These are phyloP conservation scores for Posidonia oceanica DNA, from an alignment of 116 monocot genomes.

Conservation along the genomic window DNA sequence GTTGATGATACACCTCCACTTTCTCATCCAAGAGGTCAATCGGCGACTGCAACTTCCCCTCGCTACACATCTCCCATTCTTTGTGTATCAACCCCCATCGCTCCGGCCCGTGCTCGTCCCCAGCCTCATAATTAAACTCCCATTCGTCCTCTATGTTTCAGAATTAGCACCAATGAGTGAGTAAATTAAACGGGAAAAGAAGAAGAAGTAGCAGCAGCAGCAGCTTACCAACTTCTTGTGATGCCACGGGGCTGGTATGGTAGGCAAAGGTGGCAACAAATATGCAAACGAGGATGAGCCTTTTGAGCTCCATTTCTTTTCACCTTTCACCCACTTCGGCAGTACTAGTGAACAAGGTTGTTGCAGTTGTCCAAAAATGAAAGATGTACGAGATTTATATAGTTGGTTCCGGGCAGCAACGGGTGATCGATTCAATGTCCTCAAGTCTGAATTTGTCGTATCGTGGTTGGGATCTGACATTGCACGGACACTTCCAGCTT, in stretches of 20 bases:
- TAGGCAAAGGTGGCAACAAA: not conserved
- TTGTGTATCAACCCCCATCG: constrained; percentile 32
- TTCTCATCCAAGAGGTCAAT: constrained; percentile 34
- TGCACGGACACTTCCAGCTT: no score
- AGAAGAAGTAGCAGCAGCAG: not conserved
- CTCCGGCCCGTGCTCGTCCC: constrained; percentile 28
- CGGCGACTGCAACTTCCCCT: constrained; percentile 46
- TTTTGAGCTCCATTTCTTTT: not conserved
- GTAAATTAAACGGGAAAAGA: no score
- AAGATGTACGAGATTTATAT: no score
- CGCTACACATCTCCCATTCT: constrained; percentile 38
- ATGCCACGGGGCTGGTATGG: not conserved
- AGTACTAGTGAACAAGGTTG: no score
- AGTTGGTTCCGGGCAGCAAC: no score
- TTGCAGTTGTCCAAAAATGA: no score
- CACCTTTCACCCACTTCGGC: no score
- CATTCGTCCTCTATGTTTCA: constrained; percentile 12
- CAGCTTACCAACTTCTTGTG: constrained; percentile 8
- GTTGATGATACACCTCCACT: constrained; percentile 11
- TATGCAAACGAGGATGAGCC: not conserved
- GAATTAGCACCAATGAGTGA: no score
- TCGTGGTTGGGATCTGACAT: no score
- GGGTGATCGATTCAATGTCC: no score
- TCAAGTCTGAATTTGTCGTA: no score
- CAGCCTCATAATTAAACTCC: constrained; percentile 37